A percentile compares a stretch with the other conserved stretches of the same genome.
phyloP scores from a whole-genome alignment of 2,329 filamentous ascomycete species.

The Aspergillus pseudoterreus region DNA sequence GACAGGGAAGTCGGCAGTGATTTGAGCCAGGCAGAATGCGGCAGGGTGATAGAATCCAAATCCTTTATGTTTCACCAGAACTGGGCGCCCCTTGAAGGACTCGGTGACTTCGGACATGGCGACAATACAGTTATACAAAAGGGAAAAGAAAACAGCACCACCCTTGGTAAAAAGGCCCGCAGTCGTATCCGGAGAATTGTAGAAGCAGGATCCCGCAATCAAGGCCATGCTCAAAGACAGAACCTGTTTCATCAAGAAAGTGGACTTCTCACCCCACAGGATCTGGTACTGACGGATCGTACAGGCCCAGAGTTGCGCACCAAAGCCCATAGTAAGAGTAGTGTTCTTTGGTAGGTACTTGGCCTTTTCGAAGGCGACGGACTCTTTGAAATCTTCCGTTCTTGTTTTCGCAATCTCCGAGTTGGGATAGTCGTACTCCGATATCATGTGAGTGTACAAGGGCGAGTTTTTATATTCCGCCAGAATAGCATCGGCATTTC shows the following conservation, averaged over 20 bases:
- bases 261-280: conserved; percentile 60
- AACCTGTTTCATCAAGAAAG: conserved; percentile 59
- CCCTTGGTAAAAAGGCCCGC: conserved; percentile 60
- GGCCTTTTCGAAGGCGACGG: conserved; percentile 53
- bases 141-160: conserved; percentile 60
- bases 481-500: conserved; percentile 42
- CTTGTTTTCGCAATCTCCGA: conserved; percentile 46
- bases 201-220: conserved; percentile 64
- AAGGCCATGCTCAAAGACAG: conserved; percentile 57
- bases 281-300: conserved; percentile 61
- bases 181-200: conserved; percentile 56
- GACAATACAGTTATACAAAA: conserved; percentile 58
- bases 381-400: conserved; percentile 53
- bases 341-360: conserved; percentile 51
- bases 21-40: conserved; percentile 34
- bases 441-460: conserved; percentile 49
- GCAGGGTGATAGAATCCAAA: conserved; percentile 56
- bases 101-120: conserved; percentile 63
- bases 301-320: conserved; percentile 53
- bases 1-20: conserved; percentile 47
- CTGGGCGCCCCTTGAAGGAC: conserved; percentile 56
- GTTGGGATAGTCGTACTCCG: conserved; percentile 55
- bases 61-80: conserved; percentile 54
- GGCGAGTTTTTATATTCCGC: conserved; percentile 49
- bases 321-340: conserved; percentile 53